phyloP scores from a whole-genome alignment of 345 rosid species.

The Melaleuca alternifolia region DNA sequence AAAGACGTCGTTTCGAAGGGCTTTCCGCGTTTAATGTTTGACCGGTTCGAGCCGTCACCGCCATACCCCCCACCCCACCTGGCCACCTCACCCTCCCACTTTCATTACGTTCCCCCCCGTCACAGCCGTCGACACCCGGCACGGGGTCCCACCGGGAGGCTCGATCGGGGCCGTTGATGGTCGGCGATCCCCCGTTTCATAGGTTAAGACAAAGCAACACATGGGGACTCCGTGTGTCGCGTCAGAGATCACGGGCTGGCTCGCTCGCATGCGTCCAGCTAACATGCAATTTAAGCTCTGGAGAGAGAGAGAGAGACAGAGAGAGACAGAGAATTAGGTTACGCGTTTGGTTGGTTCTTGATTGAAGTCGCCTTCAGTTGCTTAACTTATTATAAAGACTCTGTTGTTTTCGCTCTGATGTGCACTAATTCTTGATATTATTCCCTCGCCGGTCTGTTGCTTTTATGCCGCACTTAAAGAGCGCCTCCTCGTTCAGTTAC shows the following conservation, averaged over 20 bases:
- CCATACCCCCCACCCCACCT: too few species aligned
- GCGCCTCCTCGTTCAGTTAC: not conserved
- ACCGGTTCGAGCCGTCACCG: not conserved
- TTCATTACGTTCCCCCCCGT: not conserved
- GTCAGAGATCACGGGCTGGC: constrained; percentile 34
- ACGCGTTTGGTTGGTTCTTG: not conserved
- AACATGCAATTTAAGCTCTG: not conserved
- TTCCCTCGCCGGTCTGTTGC: not conserved
- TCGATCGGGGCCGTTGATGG: not conserved
- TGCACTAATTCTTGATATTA: not conserved
- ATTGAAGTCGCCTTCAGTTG: not conserved
- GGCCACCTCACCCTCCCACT: too few species aligned
- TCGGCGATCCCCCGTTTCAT: not conserved
- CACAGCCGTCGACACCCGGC: not conserved
- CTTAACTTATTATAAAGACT: not conserved
- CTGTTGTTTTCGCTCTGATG: not conserved
- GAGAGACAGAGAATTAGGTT: not conserved
- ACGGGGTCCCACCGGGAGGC: not conserved
- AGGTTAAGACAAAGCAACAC: not conserved
- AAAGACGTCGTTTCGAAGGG: not conserved
- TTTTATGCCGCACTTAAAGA: not conserved
- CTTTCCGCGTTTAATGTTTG: not conserved
- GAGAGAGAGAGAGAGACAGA: not conserved
- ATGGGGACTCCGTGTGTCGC: constrained; percentile 30
- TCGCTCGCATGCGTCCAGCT: not conserved